phyloP scores from a whole-genome alignment of 805 yeast genomes.

The Jamesozyma piceae region DNA sequence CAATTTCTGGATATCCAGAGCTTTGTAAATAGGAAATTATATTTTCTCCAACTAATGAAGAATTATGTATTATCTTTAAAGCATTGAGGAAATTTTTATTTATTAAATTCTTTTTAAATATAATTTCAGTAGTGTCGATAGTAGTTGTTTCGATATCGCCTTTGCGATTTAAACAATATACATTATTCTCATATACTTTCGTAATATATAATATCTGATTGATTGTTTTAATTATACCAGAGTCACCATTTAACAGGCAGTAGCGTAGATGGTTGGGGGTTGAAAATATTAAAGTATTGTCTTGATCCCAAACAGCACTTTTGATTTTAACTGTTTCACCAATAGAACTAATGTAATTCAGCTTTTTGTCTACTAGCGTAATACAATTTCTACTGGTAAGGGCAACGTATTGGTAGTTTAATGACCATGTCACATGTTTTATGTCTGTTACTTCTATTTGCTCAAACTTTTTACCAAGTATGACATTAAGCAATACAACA shows the following conservation, averaged over 20 bases:
- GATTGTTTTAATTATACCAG: constrained; percentile 85
- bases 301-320: constrained; percentile 97
- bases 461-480: constrained; percentile 69
- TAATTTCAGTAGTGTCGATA: constrained; percentile 92
- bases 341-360: constrained; percentile 69
- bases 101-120: constrained; percentile 86
- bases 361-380: constrained; percentile 69
- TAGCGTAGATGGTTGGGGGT: constrained; percentile 93
- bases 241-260: constrained; percentile 85
- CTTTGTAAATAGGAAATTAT: constrained; percentile 90
- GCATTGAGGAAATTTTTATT: constrained; percentile 87
- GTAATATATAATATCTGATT: constrained; percentile 78
- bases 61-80: constrained; percentile 71
- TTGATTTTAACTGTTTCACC: constrained; percentile 95
- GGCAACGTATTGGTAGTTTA: constrained; percentile 79
- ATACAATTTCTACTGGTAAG: constrained; percentile 83
- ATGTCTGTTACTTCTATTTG: constrained; percentile 65
- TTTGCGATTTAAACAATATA: constrained; percentile 72
- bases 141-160: constrained; percentile 70
- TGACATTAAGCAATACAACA: constrained; percentile 80
- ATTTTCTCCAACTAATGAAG: constrained; percentile 92
- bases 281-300: constrained; percentile 82
- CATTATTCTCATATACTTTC: constrained; percentile 55
- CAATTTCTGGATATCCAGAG: constrained; percentile 94
- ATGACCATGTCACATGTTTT: constrained; percentile 81